Evolutionary conservation across 139 green algal species (phyloP).

Genomic region (Tetratostichococcus sp.): DNA sequence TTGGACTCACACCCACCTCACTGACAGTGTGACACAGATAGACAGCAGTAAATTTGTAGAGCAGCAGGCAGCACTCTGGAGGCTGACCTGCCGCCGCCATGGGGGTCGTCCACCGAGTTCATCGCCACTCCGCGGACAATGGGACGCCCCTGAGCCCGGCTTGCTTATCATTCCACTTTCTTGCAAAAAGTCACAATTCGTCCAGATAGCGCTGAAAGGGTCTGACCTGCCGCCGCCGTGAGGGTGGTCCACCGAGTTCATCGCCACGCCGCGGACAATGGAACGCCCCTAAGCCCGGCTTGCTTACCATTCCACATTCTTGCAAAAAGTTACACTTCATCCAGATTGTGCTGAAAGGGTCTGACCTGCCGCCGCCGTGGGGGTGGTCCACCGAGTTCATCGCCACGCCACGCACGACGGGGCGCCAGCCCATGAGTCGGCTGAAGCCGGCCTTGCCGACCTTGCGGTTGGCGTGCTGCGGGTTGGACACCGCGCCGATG

Average conservation of each 20-base stretch:
- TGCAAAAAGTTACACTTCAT: too few relatives aligned
- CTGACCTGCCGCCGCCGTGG: constrained; percentile 44
- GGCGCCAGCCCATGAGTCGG: constrained; percentile 52
- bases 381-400: constrained; percentile 97
- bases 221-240: constrained; percentile 67
- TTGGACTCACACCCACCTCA: too few relatives aligned
- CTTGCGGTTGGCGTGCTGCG: constrained; percentile 75
- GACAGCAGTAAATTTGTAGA: too few relatives aligned
- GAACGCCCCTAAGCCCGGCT: too few relatives aligned
- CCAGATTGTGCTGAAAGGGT: too few relatives aligned
- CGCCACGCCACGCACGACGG: constrained; percentile 77
- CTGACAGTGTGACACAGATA: too few relatives aligned
- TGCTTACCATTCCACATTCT: too few relatives aligned
- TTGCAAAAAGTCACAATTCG: too few relatives aligned
- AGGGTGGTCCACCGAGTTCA: constrained; percentile 92
- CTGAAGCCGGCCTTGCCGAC: constrained; percentile 73
- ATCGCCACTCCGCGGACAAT: constrained; percentile 79
- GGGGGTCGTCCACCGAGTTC: constrained; percentile 90
- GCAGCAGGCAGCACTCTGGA: background rate
- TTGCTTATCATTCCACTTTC: too few relatives aligned
- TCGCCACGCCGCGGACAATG: constrained; percentile 74
- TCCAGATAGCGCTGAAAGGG: too few relatives aligned
- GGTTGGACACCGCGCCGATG: constrained; percentile 84
- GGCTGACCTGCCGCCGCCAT: constrained; percentile 62
- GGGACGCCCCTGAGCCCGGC: too few relatives aligned